These are phyloP conservation scores for Brasilioporus rufonigricans DNA, from an alignment of 768 basidiomycete genomes.

Conservation along the genomic window DNA sequence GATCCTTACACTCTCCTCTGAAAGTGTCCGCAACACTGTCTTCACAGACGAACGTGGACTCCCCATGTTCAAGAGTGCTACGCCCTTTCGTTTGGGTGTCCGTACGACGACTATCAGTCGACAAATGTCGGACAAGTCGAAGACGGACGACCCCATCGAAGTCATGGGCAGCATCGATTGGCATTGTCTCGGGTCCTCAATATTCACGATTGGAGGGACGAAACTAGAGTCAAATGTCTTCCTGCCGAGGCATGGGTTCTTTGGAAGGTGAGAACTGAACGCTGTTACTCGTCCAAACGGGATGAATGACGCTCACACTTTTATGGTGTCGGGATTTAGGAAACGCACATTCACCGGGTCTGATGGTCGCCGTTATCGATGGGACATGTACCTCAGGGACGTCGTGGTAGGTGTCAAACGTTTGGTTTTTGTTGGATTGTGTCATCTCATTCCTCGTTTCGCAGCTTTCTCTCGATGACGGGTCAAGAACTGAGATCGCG, in stretches of 20 bases:
- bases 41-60: conserved; percentile 29
- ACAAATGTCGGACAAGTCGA: not conserved
- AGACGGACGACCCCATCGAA: conserved; percentile 22
- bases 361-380: conserved; percentile 33
- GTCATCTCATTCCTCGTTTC: not conserved
- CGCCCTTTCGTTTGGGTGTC: conserved; percentile 18
- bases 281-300: not conserved
- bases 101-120: conserved; percentile 21
- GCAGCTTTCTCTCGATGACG: conserved; percentile 23
- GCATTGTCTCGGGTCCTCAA: conserved; percentile 28
- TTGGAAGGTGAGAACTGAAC: conserved; percentile 10
- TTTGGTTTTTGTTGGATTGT: not conserved
- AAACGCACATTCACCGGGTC: conserved; percentile 31
- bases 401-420: conserved; percentile 11
- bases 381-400: conserved; percentile 20
- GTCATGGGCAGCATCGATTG: conserved; percentile 34
- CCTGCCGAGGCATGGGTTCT: conserved; percentile 18
- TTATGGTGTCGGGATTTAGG: not conserved
- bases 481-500: conserved; percentile 12
- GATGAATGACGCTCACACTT: not conserved
- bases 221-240: conserved; percentile 26
- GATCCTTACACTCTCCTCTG: conserved; percentile 25
- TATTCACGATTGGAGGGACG: conserved; percentile 27
- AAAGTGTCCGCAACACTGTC: conserved; percentile 26
- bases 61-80: conserved; percentile 25